A percentile compares a stretch with the other conserved stretches of the same genome.
Conservation (phyloP, 441 rosid species). For the Theobroma grandiflorum region DNA sequence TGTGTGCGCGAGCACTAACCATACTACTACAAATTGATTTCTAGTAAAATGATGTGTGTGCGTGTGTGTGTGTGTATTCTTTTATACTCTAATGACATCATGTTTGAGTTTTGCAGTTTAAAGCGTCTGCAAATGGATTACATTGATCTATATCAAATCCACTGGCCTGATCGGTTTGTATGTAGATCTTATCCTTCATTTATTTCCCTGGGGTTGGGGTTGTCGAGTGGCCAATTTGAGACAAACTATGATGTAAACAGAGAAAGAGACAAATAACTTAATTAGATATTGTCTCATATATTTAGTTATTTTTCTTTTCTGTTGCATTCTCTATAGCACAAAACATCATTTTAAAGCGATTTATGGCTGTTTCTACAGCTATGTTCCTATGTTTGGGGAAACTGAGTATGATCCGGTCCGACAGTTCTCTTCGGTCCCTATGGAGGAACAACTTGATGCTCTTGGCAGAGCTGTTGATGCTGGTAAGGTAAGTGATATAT, state of each 20-base stretch:
- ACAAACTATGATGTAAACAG: neutral
- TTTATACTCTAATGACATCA: conserved; percentile 20
- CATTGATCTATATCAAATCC: conserved; percentile 74
- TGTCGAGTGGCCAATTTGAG: neutral
- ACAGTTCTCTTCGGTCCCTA: conserved; percentile 50
- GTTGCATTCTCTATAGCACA: neutral
- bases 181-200: conserved; percentile 38
- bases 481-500: conserved; percentile 49
- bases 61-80: neutral
- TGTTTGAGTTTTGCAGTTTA: conserved; percentile 47
- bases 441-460: conserved; percentile 71
- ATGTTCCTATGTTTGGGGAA: conserved; percentile 79
- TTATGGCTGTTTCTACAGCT: conserved; percentile 40
- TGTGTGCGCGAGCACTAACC: neutral
- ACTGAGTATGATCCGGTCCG: conserved; percentile 55
- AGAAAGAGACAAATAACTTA: neutral
- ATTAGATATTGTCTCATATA: neutral
- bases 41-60: neutral
- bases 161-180: conserved; percentile 87
- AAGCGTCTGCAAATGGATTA: conserved; percentile 54
- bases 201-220: conserved; percentile 14
- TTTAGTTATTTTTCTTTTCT: conserved; percentile 8
- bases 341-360: conserved; percentile 9
- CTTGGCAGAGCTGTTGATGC: conserved; percentile 60
- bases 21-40: neutral